Conservation (phyloP, 768 basidiomycete genomes). For the Boletus sp. region DNA sequence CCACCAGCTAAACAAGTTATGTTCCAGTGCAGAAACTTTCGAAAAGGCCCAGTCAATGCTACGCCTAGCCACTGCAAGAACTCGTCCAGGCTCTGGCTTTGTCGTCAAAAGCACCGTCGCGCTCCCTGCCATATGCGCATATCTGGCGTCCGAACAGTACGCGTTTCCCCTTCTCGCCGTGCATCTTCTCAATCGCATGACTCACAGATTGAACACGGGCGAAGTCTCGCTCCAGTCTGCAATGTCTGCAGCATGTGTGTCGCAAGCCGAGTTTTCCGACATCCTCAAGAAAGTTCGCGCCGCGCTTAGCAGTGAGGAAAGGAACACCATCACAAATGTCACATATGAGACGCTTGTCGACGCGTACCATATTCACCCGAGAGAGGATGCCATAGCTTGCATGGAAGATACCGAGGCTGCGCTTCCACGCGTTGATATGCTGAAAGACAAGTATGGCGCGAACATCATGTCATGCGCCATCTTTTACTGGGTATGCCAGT, state of each 20-base stretch:
- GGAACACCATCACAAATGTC: not conserved
- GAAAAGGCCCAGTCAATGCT: conserved; percentile 25
- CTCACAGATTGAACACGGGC: conserved; percentile 23
- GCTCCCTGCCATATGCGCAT: conserved; percentile 31
- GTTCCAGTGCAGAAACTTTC: conserved; percentile 14
- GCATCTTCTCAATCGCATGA: not conserved
- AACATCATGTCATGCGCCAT: conserved; percentile 36
- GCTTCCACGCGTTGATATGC: conserved; percentile 10
- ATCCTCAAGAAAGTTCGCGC: conserved; percentile 23
- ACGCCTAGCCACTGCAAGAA: conserved; percentile 20
- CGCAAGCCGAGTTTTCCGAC: conserved; percentile 18
- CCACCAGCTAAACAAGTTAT: not conserved
- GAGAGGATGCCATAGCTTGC: conserved; percentile 27
- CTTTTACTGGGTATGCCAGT: conserved; percentile 47
- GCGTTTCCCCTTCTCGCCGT: not conserved
- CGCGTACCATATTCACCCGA: conserved; percentile 19
- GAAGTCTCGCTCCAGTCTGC: conserved; percentile 31
- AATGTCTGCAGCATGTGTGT: conserved; percentile 25
- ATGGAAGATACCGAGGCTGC: conserved; percentile 35
- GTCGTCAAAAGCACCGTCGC: conserved; percentile 21
- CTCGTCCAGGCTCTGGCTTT: conserved; percentile 30
- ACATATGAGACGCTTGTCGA: conserved; percentile 34
- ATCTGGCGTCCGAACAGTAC: conserved; percentile 33
- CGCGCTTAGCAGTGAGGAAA: conserved; percentile 11
- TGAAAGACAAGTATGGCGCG: conserved; percentile 20